These are phyloP conservation scores for Botrytis sinoallii DNA, from an alignment of 2,329 filamentous ascomycete genomes.

Conservation along the genomic window DNA sequence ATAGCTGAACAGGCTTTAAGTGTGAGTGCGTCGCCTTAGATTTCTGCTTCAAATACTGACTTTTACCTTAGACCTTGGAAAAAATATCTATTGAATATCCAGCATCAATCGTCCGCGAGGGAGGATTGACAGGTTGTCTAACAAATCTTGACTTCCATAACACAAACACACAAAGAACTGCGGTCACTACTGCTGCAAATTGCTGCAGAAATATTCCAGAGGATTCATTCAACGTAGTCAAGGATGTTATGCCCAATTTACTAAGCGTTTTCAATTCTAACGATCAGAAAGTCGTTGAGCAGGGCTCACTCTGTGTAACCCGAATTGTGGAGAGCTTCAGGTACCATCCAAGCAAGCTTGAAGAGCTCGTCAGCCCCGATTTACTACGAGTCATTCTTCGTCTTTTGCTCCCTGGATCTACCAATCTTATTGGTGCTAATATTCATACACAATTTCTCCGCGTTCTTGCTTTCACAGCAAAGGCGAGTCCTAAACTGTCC, in stretches of 20 bases:
- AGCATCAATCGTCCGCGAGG: conserved; percentile 90
- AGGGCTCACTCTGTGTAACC: conserved; percentile 92
- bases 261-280: conserved; percentile 86
- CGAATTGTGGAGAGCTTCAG: conserved; percentile 97
- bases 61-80: conserved; percentile 65
- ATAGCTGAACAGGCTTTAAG: conserved; percentile 94
- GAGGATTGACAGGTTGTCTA: conserved; percentile 90
- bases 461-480: conserved; percentile 84
- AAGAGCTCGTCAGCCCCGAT: conserved; percentile 86
- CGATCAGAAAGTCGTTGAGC: conserved; percentile 95
- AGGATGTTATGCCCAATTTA: conserved; percentile 94
- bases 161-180: conserved; percentile 92
- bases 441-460: conserved; percentile 96
- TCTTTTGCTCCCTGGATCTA: conserved; percentile 86
- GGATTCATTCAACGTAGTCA: conserved; percentile 86
- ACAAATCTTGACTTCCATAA: conserved; percentile 97
- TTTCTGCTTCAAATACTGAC: conserved; percentile 19
- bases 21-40: conserved; percentile 43
- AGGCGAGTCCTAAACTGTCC: conserved; percentile 81
- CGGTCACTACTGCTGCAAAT: conserved; percentile 95
- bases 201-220: conserved; percentile 96
- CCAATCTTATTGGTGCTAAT: conserved; percentile 88
- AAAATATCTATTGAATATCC: conserved; percentile 98
- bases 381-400: conserved; percentile 81
- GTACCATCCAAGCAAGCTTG: conserved; percentile 79